Conservation (phyloP, 2,329 filamentous ascomycete genomes). For the Chaetomium globosum region DNA sequence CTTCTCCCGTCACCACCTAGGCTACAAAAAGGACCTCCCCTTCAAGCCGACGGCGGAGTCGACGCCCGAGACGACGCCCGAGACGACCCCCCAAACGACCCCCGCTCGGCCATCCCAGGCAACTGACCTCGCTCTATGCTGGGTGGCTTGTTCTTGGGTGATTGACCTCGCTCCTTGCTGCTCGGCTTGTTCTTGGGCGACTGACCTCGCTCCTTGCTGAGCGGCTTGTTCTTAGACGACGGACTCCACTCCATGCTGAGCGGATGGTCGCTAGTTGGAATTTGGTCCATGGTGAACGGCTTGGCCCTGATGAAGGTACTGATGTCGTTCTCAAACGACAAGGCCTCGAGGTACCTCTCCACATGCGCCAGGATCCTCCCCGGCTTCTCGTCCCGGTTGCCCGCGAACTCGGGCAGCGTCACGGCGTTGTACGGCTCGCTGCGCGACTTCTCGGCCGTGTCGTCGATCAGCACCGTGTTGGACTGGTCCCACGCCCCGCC, state of each 20-base stretch:
- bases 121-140: conserved; percentile 10
- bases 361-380: conserved; percentile 58
- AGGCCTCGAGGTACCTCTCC: conserved; percentile 62
- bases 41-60: neutral
- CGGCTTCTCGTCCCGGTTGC: conserved; percentile 45
- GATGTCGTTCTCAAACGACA: conserved; percentile 60
- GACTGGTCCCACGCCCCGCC: conserved; percentile 69
- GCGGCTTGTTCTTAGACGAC: too few relatives aligned
- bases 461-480: conserved; percentile 90
- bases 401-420: conserved; percentile 75
- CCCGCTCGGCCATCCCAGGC: neutral
- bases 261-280: too few relatives aligned
- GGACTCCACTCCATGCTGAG: too few relatives aligned
- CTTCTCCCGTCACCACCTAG: neutral
- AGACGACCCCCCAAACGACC: neutral
- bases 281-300: conserved; percentile 52
- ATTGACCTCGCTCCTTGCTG: too few relatives aligned
- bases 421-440: conserved; percentile 84
- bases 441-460: conserved; percentile 76
- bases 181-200: too few relatives aligned
- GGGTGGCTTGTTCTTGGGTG: too few relatives aligned
- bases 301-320: conserved; percentile 60
- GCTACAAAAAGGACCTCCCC: neutral
- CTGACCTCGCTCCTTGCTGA: too few relatives aligned
- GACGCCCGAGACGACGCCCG: too few relatives aligned